Evolutionary conservation across 2,329 filamentous ascomycete species (phyloP).

Genomic region (Neonectria coccinea): DNA sequence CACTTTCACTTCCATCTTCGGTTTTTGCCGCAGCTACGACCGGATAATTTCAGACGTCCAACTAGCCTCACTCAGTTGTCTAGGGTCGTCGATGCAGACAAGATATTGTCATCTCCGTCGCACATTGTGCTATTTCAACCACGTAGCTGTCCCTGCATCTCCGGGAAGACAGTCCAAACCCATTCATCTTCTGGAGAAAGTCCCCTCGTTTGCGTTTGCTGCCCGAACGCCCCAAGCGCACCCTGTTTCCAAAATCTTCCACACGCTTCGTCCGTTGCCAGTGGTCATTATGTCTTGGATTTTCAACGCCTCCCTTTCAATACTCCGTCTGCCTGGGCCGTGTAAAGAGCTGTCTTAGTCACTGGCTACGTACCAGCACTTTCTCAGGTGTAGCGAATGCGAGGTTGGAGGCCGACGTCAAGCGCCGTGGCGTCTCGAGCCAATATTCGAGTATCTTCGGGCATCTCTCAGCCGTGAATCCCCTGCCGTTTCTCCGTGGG

Average conservation of each 20-base stretch:
- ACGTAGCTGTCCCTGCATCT: background rate
- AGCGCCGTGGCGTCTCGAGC: background rate
- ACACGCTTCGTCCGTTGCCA: background rate
- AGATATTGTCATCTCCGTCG: background rate
- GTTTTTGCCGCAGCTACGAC: background rate
- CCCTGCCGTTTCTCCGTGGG: background rate
- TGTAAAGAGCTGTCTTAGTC: no score
- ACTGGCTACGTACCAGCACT: background rate
- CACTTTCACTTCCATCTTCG: background rate
- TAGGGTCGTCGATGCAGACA: background rate
- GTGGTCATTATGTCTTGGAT: background rate
- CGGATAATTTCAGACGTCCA: conserved; percentile 15
- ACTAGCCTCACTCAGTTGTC: background rate
- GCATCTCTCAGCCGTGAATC: background rate
- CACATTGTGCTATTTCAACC: background rate
- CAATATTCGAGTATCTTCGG: background rate
- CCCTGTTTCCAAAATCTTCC: background rate
- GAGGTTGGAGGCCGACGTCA: background rate
- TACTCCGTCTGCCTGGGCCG: background rate
- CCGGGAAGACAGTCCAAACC: background rate
- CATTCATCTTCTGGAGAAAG: background rate
- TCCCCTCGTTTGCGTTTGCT: background rate
- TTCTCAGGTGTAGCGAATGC: background rate
- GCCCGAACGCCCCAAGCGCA: background rate
- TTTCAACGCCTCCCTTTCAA: no score